Base-by-base conservation (phyloP, 108 stramenopile species). In the Pseudonitzschia pungens region DNA sequence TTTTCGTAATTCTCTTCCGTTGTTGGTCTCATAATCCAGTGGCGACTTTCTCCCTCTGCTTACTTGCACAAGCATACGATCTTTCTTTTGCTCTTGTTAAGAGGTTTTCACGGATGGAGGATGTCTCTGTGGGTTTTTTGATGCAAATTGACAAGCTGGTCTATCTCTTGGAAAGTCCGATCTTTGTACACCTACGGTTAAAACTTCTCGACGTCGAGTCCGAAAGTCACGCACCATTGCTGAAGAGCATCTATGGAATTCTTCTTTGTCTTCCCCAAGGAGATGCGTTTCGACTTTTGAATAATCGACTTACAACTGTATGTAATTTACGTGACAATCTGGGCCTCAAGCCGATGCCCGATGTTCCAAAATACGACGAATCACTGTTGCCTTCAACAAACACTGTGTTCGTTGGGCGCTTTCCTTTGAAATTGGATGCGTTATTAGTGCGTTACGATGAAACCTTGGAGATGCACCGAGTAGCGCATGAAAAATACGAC, bases 91-190 rank as follows among this genome's bases (percentile, higher is more conserved):
- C 86, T n/a, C 84, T 99, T 59, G 89, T 97, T 11, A 83, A 91
- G 72, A 84, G 88, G 6, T 93, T 97, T 70, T 90, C 92, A 0
- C 87, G 94, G 65, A 83, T 95, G 74, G 92, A 97, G 43, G 92
- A 97, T 42, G 93, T 99, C 6, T 92, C 96, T 18, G 97, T 98
- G 24, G 99, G 97, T 11, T 96, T 98, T 67, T 81, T 99, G 44
- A 98, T 99, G 97, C 97, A 99, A 77, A 82, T 97, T 44, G 99
- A 99, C 85, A 98, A 98, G 71, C 82, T 98, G 27, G 97, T 99
- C 33, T 97, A 98, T 64, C 75, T 99, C 60, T 76, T 99, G 57
- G 99, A 99, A 77, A 96, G 94, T 64, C 99, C 99, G 8, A 93
- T 97, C n/a, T 99, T 98, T 81, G 72, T 98, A n/a, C 96, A 95